Evolutionary conservation across 2,329 filamentous ascomycete genomes (phyloP), one percentile per base, ranked within the genome.

Genomic region (Trichoderma pleuroti): DNA sequence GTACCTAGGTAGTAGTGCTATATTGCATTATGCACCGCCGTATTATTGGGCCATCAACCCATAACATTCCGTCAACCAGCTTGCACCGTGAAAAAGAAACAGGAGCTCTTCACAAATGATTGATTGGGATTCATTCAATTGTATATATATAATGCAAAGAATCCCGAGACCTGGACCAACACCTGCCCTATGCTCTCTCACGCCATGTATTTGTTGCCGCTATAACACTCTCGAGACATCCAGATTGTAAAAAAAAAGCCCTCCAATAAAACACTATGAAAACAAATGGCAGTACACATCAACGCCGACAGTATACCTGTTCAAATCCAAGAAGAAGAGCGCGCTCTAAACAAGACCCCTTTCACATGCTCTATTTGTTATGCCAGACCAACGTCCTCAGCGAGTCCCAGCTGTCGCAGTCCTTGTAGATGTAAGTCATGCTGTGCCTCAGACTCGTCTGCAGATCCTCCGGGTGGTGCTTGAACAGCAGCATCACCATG

Each of bases 351-450:
- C 18, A 32, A 30, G 21, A 52, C 11, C 46, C 12, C 46, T 21
- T 12, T 24, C 46, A 52, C 46, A 24, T 52, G 46, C 4, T 77
- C 78, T 80, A 91, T 78, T 89, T 89, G 76, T 98, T 98, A 81
- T 97, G 92, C 87, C 93, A 91, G 24, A 97, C 77, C 77, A 98
- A 90, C 75, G 91, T 98, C 80, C 91, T 85, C 78, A 97, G 84
- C 49, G 91, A 92, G 78, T 97, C 92, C 93, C 95, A 99, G 71
- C 92, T 86, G 77, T 98, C 92, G 74, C 92, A 93, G 81, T 98
- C 92, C 71, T 89, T 86, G 80, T 95, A 99, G 85, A 99, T 97
- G 79, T 99, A 99, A 76, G 89, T 93, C 96, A 99, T 99, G 84
- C 94, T 98, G 82, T 90, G 94, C 80, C 93, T 88, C 85, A 99